These are phyloP conservation scores for Suillus spraguei DNA, from an alignment of 768 basidiomycete genomes.

Conservation along the genomic window DNA sequence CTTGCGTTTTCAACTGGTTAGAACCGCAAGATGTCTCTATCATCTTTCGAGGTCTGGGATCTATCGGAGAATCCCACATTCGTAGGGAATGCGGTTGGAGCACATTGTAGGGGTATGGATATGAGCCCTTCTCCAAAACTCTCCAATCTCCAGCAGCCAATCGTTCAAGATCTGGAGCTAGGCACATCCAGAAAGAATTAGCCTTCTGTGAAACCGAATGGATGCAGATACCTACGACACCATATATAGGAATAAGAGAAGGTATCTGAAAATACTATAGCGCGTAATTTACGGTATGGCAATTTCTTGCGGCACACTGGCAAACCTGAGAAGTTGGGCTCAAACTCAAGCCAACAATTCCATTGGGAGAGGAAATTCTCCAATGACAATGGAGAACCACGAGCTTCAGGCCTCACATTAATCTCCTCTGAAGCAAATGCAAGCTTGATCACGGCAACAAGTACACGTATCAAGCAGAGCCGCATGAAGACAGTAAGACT, in stretches of 20 bases:
- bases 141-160: not conserved
- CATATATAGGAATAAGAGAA: too few relatives aligned
- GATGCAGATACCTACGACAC: too few relatives aligned
- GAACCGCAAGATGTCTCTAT: slow-evolving; percentile 15
- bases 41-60: not conserved
- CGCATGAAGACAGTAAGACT: not conserved
- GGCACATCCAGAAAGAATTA: too few relatives aligned
- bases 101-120: not conserved
- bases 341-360: not conserved
- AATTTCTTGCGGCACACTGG: not conserved
- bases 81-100: not conserved
- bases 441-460: not conserved
- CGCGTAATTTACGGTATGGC: not conserved
- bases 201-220: too few relatives aligned
- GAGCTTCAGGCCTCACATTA: not conserved
- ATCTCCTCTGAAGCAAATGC: not conserved
- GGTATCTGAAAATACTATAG: not conserved
- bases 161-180: not conserved
- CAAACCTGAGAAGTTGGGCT: not conserved
- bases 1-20: slow-evolving; percentile 1
- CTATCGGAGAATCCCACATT: not conserved
- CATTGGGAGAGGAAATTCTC: not conserved
- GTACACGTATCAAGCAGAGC: not conserved
- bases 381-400: not conserved
- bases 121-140: not conserved